Conservation (phyloP, 2,329 filamentous ascomycete genomes). For the Penicillium sp. region DNA sequence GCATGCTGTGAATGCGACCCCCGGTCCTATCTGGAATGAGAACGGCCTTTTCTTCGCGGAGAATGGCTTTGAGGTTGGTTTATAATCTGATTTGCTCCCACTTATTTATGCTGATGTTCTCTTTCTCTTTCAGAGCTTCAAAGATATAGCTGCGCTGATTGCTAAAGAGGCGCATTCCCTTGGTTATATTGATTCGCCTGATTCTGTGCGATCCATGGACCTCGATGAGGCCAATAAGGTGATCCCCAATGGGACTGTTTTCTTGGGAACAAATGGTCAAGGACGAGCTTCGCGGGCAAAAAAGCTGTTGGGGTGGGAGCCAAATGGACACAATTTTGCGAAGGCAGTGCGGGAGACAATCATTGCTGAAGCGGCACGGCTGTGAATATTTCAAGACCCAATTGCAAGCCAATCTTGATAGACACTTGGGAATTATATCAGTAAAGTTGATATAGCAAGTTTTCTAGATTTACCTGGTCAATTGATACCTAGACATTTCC, state of each 20-base stretch:
- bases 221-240: slow-evolving; percentile 4
- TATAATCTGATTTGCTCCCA: too few species aligned
- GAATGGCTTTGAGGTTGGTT: slow-evolving; percentile 7
- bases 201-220: slow-evolving; percentile 2
- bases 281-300: slow-evolving; percentile 1
- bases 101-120: not conserved
- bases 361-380: slow-evolving; percentile 1
- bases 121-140: slow-evolving; percentile 2
- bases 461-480: too few species aligned
- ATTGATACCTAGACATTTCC: too few species aligned
- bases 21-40: slow-evolving; percentile 15
- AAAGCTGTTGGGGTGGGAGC: slow-evolving; percentile 1
- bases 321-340: not conserved
- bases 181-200: slow-evolving; percentile 3
- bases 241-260: not conserved
- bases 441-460: too few species aligned
- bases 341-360: not conserved
- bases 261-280: slow-evolving; percentile 5
- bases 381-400: not conserved
- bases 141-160: not conserved
- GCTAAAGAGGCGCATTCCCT: slow-evolving; percentile 4
- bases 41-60: slow-evolving; percentile 19
- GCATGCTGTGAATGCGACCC: slow-evolving; percentile 36
- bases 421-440: too few species aligned
- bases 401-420: not conserved